Evolutionary conservation across 352 stramenopile species (phyloP).

Genomic region (Phytophthora kernoviae): DNA sequence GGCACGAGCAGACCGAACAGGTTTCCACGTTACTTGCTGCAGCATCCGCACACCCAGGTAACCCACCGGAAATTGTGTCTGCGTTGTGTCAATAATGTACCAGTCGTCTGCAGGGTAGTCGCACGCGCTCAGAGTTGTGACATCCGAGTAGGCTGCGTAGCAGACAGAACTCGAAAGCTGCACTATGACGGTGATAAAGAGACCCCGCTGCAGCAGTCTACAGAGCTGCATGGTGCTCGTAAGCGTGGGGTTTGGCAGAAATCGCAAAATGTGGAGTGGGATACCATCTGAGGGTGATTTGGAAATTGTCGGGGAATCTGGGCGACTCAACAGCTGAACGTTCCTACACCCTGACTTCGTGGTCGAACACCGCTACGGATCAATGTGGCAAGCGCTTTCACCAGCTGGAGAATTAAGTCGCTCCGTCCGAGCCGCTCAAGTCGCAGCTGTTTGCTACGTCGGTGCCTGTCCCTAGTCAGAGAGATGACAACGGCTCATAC

Average conservation of each 20-base stretch:
- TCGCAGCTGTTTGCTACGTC: constrained; percentile 23
- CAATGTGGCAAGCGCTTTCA: constrained; percentile 26
- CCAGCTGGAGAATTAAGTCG: constrained; percentile 15
- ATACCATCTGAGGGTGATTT: constrained; percentile 11
- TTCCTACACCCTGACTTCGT: constrained; percentile 27
- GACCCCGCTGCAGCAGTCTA: constrained; percentile 3
- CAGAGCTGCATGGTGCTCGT: constrained; percentile 12
- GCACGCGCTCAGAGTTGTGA: constrained; percentile 20
- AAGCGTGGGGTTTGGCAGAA: constrained; percentile 3
- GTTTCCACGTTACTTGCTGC: constrained; percentile 3
- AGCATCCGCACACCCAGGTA: constrained; percentile 36
- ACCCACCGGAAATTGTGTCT: constrained; percentile 34
- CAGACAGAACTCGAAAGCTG: constrained; percentile 18
- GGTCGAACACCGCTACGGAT: constrained; percentile 3
- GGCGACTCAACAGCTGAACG: background rate
- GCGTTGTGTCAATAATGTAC: constrained; percentile 39
- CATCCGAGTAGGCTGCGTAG: constrained; percentile 12
- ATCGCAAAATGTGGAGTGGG: constrained; percentile 15
- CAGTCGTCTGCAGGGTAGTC: constrained; percentile 24
- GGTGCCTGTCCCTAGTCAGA: constrained; percentile 21
- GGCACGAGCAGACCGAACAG: constrained; percentile 42
- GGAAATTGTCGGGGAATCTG: constrained; percentile 9
- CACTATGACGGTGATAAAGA: constrained; percentile 4
- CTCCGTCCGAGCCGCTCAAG: constrained; percentile 8
- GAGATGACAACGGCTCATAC: background rate